Evolutionary conservation across 2,329 filamentous ascomycete genomes (phyloP).

Genomic region (Alternaria triticina): DNA sequence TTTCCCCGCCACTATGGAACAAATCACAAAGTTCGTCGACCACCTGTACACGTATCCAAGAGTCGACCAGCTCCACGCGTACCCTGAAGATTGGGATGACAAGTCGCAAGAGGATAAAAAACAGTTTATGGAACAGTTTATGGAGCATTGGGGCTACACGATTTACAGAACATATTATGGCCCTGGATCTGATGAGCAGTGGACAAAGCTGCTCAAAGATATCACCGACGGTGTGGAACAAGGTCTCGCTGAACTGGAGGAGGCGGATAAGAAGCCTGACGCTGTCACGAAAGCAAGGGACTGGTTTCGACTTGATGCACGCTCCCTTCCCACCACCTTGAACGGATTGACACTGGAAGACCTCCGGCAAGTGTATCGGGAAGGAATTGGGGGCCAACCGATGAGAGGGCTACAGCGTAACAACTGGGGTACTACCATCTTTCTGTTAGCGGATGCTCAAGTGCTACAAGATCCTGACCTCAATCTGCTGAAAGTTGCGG

Average conservation of each 20-base stretch:
- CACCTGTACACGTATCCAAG: background rate
- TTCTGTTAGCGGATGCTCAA: background rate
- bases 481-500: background rate
- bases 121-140: background rate
- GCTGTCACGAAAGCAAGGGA: background rate
- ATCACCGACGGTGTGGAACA: background rate
- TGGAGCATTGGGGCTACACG: background rate
- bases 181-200: background rate
- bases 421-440: background rate
- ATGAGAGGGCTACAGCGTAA: background rate
- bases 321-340: background rate
- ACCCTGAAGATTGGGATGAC: too few species aligned
- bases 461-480: background rate
- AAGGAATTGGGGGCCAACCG: background rate
- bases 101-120: background rate
- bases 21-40: background rate
- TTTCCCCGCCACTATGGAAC: background rate
- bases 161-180: slow-evolving; percentile 1
- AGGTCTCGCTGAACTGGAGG: background rate
- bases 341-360: background rate
- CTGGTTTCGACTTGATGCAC: background rate
- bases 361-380: background rate
- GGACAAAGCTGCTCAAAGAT: background rate
- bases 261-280: background rate
- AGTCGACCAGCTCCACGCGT: too few species aligned